A percentile compares a stretch with the other conserved stretches of the same genome.
Conservation (phyloP, 345 rosid species). For the Boechera retrofracta region DNA sequence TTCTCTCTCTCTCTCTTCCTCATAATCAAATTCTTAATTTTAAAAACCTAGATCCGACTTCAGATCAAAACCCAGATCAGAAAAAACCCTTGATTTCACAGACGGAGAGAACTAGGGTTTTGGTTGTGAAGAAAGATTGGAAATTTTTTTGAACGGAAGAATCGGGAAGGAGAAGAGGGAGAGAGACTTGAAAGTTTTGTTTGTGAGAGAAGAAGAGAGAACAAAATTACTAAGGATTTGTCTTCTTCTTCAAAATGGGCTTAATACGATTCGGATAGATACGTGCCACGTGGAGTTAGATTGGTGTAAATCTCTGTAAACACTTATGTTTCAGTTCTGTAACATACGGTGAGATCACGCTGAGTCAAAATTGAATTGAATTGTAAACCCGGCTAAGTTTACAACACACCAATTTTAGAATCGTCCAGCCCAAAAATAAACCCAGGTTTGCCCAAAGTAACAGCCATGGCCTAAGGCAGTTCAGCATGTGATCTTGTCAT, state of each 20-base stretch:
- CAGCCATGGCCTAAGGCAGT: too few species aligned
- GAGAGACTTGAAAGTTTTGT: background rate
- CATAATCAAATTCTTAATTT: conserved; percentile 45
- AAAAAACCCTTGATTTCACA: background rate
- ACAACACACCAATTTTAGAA: too few species aligned
- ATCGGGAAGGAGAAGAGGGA: background rate
- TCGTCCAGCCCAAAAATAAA: too few species aligned
- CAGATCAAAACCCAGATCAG: conserved; percentile 17
- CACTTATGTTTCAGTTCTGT: background rate
- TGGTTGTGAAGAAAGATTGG: background rate
- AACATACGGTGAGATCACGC: background rate
- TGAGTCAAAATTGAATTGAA: too few species aligned
- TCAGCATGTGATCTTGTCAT: too few species aligned
- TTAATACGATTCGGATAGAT: conserved; percentile 6
- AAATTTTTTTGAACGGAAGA: background rate
- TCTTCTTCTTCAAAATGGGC: background rate
- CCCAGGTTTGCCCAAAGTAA: too few species aligned
- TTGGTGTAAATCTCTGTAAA: background rate
- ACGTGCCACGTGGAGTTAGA: conserved; percentile 8
- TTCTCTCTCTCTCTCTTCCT: conserved; percentile 99
- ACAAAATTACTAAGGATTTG: background rate
- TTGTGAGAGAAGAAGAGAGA: background rate
- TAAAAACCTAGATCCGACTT: background rate
- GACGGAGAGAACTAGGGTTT: conserved; percentile 3
- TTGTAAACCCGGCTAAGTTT: too few species aligned